Evolutionary conservation across 306 rosid genomes (phyloP), one percentile per base, ranked within the genome.

Genomic region (Phaseolus lunatus): DNA sequence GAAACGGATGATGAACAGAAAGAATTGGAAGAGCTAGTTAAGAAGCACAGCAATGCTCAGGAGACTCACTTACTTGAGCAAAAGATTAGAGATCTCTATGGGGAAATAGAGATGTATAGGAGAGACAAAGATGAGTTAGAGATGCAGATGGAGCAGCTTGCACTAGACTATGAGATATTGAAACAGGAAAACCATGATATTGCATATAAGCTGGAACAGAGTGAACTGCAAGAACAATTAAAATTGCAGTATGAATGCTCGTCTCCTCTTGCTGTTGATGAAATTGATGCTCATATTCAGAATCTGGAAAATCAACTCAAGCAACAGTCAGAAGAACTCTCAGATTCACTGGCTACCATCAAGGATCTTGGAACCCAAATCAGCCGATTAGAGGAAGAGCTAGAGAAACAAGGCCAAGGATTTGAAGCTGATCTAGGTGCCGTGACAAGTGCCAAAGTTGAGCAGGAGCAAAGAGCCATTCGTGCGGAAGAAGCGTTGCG

Each of bases 131-230:
- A 96, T 66, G 99, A 92, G 78, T 84, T 96, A 26, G 99, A 96
- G 85, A 92, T 91, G 93, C 98, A 91, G 83, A 87, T 96, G 89
- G 99, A 96, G 87, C 99, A 96, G 86, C 97, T 96, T 80, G 99
- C 98, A 26, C 97, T 96, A 39, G 99, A 96, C 83, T 92, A 92
- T 84, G 99, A 96, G 87, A 92, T 96, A 81, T 73, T 96, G 93
- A 96, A 92, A 77, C 99, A 96, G 89, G 97, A 93, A 91, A 92
- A 93, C 89, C 99, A 96, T 83, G 98, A 84, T 29, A 84, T 93
- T 58, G 86, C 92, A 13, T 92, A 89, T 81, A 91, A 80, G 87
- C 84, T 96, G 53, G 97, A 96, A 84, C 99, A 93, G 78, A 92
- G 94, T 80, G 87, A 89, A 82, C 82, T 96, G 77, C 89, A 96